Conservation (phyloP, 805 yeast genomes). For the Saccharomycopsis babjevae region DNA sequence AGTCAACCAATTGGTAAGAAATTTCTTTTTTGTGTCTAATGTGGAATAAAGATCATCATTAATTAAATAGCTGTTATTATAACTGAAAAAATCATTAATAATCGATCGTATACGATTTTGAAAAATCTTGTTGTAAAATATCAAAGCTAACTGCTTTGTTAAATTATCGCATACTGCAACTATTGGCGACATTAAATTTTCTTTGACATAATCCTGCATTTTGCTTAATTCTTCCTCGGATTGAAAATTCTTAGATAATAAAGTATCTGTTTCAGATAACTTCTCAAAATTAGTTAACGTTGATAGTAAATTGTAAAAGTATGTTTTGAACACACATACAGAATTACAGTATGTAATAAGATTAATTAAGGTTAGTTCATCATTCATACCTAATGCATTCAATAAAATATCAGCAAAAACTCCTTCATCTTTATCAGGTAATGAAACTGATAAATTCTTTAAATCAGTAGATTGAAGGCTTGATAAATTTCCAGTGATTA, state of each 20-base stretch:
- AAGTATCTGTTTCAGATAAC: neutral
- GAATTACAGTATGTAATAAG: constrained; percentile 68
- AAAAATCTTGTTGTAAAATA: constrained; percentile 39
- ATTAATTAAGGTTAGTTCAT: constrained; percentile 41
- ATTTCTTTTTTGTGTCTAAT: constrained; percentile 33
- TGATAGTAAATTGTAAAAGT: constrained; percentile 43
- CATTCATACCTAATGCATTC: constrained; percentile 29
- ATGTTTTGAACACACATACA: constrained; percentile 49
- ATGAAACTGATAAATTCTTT: neutral
- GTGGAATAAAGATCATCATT: neutral
- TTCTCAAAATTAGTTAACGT: constrained; percentile 22
- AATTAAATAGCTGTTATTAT: constrained; percentile 22
- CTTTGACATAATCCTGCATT: constrained; percentile 22
- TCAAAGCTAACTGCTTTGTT: constrained; percentile 31
- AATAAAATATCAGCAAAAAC: constrained; percentile 25
- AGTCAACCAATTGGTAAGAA: constrained; percentile 54
- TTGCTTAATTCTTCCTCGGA: constrained; percentile 28
- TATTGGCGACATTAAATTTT: constrained; percentile 20
- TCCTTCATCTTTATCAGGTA: constrained; percentile 2
- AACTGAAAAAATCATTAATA: constrained; percentile 32
- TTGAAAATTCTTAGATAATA: constrained; percentile 29
- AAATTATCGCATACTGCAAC: constrained; percentile 23
- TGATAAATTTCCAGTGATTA: constrained; percentile 13
- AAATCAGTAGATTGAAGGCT: constrained; percentile 5
- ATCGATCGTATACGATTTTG: constrained; percentile 35